A percentile compares a stretch with the other conserved stretches of the same genome.
phyloP scores from a whole-genome alignment of 441 rosid species.

The Viola pubescens region DNA sequence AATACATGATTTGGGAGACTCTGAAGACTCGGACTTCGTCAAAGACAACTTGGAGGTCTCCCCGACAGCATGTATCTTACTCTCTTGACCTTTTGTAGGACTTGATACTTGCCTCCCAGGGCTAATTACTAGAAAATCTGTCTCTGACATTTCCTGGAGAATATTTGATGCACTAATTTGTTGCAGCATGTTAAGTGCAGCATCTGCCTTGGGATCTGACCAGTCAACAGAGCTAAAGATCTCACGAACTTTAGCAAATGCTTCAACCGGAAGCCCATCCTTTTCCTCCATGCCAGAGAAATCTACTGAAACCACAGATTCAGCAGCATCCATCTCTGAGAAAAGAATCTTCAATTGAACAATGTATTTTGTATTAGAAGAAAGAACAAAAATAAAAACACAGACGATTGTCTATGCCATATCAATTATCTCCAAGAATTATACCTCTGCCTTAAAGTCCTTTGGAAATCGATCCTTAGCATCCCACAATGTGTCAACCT shows the following conservation, averaged over 20 bases:
- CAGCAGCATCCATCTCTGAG: constrained; percentile 85
- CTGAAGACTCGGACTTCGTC: constrained; percentile 25
- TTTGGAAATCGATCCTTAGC: constrained; percentile 70
- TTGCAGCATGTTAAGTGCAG: constrained; percentile 66
- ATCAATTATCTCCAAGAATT: constrained; percentile 16
- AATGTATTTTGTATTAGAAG: constrained; percentile 25
- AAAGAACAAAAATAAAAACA: constrained; percentile 12
- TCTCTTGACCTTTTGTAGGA: constrained; percentile 28
- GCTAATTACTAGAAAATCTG: constrained; percentile 24
- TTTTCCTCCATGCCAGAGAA: constrained; percentile 62
- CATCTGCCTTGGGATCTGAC: constrained; percentile 61
- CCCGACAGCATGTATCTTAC: constrained; percentile 20
- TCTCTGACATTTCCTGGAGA: constrained; percentile 37
- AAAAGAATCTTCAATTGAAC: constrained; percentile 71
- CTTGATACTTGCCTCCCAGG: constrained; percentile 31
- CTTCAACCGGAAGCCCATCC: constrained; percentile 85
- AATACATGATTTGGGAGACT: constrained; percentile 23
- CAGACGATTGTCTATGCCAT: not conserved
- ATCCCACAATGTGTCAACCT: constrained; percentile 82
- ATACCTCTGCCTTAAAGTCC: constrained; percentile 92
- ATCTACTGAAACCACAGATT: constrained; percentile 50
- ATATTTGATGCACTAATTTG: constrained; percentile 52
- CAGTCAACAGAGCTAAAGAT: constrained; percentile 80
- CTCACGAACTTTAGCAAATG: constrained; percentile 87
- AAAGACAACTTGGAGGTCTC: constrained; percentile 24